Percentiles rank a stretch among this genome's conserved stretches.
Conservation (phyloP, 495 filamentous ascomycete genomes). For the Cercophora samala region DNA sequence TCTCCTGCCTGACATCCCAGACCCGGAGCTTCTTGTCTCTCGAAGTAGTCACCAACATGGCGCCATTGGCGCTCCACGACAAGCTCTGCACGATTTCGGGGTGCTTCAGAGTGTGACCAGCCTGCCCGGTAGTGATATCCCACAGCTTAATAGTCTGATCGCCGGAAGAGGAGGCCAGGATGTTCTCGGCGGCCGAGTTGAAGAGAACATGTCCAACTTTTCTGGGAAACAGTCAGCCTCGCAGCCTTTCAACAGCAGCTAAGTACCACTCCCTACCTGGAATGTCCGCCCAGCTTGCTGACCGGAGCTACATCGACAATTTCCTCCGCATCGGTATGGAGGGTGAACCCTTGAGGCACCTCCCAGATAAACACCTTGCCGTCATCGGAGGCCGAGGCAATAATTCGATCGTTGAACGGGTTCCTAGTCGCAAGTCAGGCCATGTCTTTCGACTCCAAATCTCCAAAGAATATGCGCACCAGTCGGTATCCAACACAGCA, state of each 20-base stretch:
- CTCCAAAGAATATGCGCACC: constrained; percentile 49
- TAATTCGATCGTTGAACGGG: constrained; percentile 88
- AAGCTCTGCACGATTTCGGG: constrained; percentile 89
- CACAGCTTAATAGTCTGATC: constrained; percentile 94
- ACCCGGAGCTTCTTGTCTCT: constrained; percentile 97
- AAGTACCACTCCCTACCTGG: constrained; percentile 41
- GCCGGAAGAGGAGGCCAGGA: constrained; percentile 91
- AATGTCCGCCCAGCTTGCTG: constrained; percentile 73
- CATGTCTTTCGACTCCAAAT: constrained; percentile 21
- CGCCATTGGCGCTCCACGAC: constrained; percentile 92
- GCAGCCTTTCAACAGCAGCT: constrained; percentile 2
- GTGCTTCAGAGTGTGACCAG: constrained; percentile 72
- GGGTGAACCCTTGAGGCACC: constrained; percentile 82
- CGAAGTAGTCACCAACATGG: constrained; percentile 85
- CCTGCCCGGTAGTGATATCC: constrained; percentile 80
- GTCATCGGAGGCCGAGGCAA: constrained; percentile 93
- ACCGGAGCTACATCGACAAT: constrained; percentile 75
- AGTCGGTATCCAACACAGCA: constrained; percentile 95
- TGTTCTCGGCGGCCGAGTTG: constrained; percentile 93
- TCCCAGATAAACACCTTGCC: constrained; percentile 96
- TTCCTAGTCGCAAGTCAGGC: constrained; percentile 57
- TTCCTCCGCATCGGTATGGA: constrained; percentile 80
- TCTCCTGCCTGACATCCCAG: constrained; percentile 95
- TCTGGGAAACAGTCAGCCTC: constrained; percentile 45
- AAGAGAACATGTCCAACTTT: constrained; percentile 97